Evolutionary conservation across 2,329 filamentous ascomycete species (phyloP), one percentile per base, ranked within the genome.

Genomic region (Neophaeococcomyces mojaviensis): DNA sequence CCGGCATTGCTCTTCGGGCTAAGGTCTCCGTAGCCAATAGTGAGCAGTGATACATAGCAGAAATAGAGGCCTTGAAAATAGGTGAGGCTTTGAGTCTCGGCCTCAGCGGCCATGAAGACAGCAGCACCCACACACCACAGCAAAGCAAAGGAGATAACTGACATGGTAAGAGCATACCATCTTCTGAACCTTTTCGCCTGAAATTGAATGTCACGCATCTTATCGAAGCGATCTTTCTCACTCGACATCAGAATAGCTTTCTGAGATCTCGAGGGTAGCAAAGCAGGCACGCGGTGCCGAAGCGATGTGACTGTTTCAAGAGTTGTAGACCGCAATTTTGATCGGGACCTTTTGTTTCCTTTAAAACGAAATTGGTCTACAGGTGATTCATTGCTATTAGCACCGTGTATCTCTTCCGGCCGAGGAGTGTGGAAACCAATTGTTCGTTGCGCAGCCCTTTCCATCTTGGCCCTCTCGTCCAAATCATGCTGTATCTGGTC

Each of bases 11-110:
- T 86, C n/a, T 80, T 70, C 0, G 88, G 88, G 1, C 81, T 79
- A 4, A 83, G 64, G 54, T 94, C 88, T 3, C 89, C 89, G 56
- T 94, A 95, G 1, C 89, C 89, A 31, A 95, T 86, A 0, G 89
- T 95, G 2, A 88, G 72, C 19, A 95, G 76, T 2, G 82, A 83
- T 28, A 88, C 80, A 62, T 92, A 96, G 55, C 82, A 81, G 60
- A 95, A 94, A 65, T 95, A 95, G 35, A 96, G 73, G 0, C 81
- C 77, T 47, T 88, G 71, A 55, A 90, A 95, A 59, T 94, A 96
- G 1, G 67, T 73, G 79, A 88, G 66, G 1, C 59, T 55, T 54
- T 79, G 76, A 0, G 71, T 68, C 2, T 72, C 56, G 7, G 65
- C 59, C 54, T 85, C 82, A 1, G 76, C 70, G 26, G 66, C 58